These are phyloP conservation scores for Chalaropsis ovoidea DNA, from an alignment of 2,329 filamentous ascomycete species.

Conservation along the genomic window DNA sequence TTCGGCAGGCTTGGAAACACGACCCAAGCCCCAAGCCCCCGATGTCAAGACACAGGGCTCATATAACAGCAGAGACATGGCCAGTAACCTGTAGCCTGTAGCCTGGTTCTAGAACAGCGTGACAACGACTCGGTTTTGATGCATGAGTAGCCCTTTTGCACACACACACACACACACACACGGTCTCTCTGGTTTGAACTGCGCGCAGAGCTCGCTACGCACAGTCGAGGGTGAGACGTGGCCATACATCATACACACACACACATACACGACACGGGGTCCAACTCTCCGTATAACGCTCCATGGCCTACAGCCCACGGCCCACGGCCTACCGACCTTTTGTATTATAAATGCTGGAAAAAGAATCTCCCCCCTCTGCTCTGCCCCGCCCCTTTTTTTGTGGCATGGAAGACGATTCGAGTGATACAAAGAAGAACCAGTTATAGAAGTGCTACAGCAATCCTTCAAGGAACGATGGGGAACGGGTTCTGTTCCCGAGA, in stretches of 20 bases:
- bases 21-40: background rate
- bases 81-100: background rate
- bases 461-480: conserved; percentile 2
- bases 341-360: background rate
- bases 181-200: background rate
- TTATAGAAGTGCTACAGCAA: conserved; percentile 7
- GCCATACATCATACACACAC: background rate
- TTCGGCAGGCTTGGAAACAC: background rate
- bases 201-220: background rate
- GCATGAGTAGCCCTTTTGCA: background rate
- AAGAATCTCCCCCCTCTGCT: background rate
- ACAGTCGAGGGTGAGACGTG: conserved; percentile 6
- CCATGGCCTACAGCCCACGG: no score
- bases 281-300: background rate
- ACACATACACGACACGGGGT: no score
- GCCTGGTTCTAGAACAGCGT: background rate
- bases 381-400: background rate
- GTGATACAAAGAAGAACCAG: conserved; percentile 8
- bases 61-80: background rate
- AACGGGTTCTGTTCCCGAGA: background rate
- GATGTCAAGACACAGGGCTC: background rate
- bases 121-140: background rate
- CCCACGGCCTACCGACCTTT: background rate
- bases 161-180: background rate
- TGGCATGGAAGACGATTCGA: background rate